Base-by-base conservation (phyloP, 2,329 filamentous ascomycete genomes). In the Alternaria triticina region DNA sequence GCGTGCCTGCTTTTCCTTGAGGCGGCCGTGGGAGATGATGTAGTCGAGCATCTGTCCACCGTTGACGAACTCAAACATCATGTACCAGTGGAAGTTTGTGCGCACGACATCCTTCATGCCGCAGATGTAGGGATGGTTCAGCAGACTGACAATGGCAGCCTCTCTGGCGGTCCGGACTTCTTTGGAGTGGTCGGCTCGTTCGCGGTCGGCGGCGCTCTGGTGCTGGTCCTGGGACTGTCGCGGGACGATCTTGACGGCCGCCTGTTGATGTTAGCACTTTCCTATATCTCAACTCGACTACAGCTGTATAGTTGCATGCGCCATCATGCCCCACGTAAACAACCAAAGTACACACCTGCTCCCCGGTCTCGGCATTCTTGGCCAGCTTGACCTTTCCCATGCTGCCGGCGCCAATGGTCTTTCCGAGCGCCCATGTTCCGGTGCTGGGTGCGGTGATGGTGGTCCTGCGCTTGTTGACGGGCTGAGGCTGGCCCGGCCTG, bases 371-470 rank as follows among this genome's bases (percentile, higher is more conserved):
- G 71, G 91, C 87, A 81, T 96, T 96, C 74, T 92, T 92, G 23
- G 96, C 96, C 70, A 99, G 85, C 83, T 98, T 98, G 67, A 99
- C 96, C 81, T 98, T 98, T 69, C 96, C 96, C 96, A 99, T 99
- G 80, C 95, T 98, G 54, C 96, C 96, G 57, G 94, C 94, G 64
- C 96, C 96, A 74, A 99, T 96, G 4, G 96, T 98, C 85, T 98
- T 98, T 63, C 95, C 95, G 56, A 99, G 85, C 59, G 94, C 89
- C 94, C 95, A 99, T 84, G 94, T 93, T 61, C 96, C 96, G 12
- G 94, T 81, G 64, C 61, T 94, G 50, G 91, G 90, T 4, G 94
- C 94, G 55, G 92, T 92, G 77, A 99, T 97, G 44, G 92, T 95
- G 12, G 95, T 97, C 74, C 89, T 83, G 70, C 88, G 83, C 69